Evolutionary conservation across 352 stramenopile genomes (phyloP), one percentile per base, ranked within the genome.

Genomic region (Thraustotheca clavata): DNA sequence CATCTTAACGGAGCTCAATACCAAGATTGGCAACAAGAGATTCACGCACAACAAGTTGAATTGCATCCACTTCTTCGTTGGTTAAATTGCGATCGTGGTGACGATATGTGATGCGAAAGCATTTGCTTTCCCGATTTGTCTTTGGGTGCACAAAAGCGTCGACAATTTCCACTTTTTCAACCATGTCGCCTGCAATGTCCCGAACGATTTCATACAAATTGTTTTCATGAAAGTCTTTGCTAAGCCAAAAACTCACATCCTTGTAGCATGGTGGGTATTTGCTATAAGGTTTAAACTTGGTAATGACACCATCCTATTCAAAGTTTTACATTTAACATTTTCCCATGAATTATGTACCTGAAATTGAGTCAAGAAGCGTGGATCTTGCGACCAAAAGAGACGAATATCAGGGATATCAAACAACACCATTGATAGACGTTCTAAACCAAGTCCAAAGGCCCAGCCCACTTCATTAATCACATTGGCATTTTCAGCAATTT

Each of bases 401-500:
- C 97, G 95, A 79, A 99, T 99, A 70, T 99, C 97, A 3, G 97
- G 96, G 73, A 99, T 99, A 48, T 97, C 77, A 75, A 99, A 99
- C 22, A 99, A 76, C 27, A 99, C 95, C 97, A 99, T 99, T 5
- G 96, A 97, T 22, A 99, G 79, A 50, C 97, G 84, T 72, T 99
- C 97, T 12, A 99, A 84, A 11, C 97, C 97, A 3, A 99, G 76
- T 18, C 97, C 97, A 74, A 99, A 99, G 8, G 97, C 97, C 96
- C 96, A 99, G 59, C 95, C 97, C 1, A 94, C 80, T 49, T 88
- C 75, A 38, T 95, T 81, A n/a, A 82, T 82, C 7, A 87, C 67
- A 7, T 88, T 88, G 27, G 87, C 81, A 46, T 96, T 95, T 29
- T 78, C 72, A 29, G 99, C 70, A 49, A 99, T 98, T 41, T 98